Evolutionary conservation across 371 early-diverging fungal genomes (phyloP).

Genomic region (Entomophthora muscae): DNA sequence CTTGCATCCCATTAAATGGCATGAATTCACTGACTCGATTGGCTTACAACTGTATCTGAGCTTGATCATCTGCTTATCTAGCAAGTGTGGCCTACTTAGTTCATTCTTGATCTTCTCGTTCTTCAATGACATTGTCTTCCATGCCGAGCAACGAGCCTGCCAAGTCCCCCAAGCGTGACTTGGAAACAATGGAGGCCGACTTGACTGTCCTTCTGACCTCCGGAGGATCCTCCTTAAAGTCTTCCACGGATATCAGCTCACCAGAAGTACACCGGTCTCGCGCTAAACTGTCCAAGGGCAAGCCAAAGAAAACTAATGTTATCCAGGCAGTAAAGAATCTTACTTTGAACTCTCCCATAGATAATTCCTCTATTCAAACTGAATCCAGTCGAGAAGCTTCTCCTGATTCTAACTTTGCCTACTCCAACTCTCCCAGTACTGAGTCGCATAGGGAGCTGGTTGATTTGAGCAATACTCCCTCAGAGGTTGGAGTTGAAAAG

Average conservation of each 20-base stretch:
- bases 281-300: background rate
- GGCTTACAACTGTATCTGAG: too few relatives aligned
- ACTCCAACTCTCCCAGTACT: background rate
- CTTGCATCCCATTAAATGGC: too few relatives aligned
- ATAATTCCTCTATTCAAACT: background rate
- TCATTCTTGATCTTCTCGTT: too few relatives aligned
- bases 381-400: background rate
- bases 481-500: constrained; percentile 21
- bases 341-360: background rate
- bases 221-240: background rate
- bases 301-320: background rate
- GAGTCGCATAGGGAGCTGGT: background rate
- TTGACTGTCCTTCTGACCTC: background rate
- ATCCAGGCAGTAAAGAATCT: background rate
- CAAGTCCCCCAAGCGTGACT: background rate
- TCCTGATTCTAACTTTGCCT: background rate
- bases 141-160: background rate
- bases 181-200: background rate
- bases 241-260: background rate
- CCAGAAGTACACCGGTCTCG: background rate
- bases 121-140: background rate
- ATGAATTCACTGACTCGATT: too few relatives aligned
- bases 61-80: too few relatives aligned
- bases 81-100: too few relatives aligned
- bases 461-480: background rate